Base-by-base conservation (phyloP, 306 rosid species). In the Cyamopsis tetragonoloba region DNA sequence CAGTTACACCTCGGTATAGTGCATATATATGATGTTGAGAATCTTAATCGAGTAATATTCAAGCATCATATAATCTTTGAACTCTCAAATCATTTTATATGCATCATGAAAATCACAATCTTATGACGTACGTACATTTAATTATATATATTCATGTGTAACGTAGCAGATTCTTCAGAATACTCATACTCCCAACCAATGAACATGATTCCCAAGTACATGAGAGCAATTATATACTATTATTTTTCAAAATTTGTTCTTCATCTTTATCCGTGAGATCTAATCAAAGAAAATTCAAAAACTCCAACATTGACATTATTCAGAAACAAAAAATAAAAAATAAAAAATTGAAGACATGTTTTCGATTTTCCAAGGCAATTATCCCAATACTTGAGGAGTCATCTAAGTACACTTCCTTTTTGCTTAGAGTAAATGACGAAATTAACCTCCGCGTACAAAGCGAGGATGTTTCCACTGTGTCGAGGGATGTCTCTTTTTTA, bases 261-360 rank as follows among this genome's bases (percentile, higher is more conserved):
- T 20, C 26, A n/a, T 15, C 7, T 31, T 23, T 12, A 28, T 2
- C 9, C 2, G 22, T 4, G 42, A 12, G 27, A 35, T 56, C 7
- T 74, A 6, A 23, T 56, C 11, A 0, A 19, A 6, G 35, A 18
- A 24, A 28, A 41, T 24, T 30, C 12, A 39, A 26, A 31, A 35
- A 48, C 69, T 46, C 38, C 62, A 57, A 24, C 12, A 3, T 44
- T 56, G 51, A 48, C 15, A 55, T 11, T 54, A 49, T 43, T 30
- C 2, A 11, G 26, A n/a, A 46, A 17, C 3, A 60, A 60, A 66
- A 53, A 17, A 31, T 0, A 11, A 38, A 24, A n/a, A n/a, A n/a
- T n/a, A n/a, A n/a, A n/a, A n/a, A n/a, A n/a, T n/a, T n/a, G 28
- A 51, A 42, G 23, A 55, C 59, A 76, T 68, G 76, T 73, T 84